Percentiles rank a stretch among this genome's conserved stretches.
Evolutionary conservation across 2,329 filamentous ascomycete genomes (phyloP).

Genomic region (Colletotrichum brevisporum): DNA sequence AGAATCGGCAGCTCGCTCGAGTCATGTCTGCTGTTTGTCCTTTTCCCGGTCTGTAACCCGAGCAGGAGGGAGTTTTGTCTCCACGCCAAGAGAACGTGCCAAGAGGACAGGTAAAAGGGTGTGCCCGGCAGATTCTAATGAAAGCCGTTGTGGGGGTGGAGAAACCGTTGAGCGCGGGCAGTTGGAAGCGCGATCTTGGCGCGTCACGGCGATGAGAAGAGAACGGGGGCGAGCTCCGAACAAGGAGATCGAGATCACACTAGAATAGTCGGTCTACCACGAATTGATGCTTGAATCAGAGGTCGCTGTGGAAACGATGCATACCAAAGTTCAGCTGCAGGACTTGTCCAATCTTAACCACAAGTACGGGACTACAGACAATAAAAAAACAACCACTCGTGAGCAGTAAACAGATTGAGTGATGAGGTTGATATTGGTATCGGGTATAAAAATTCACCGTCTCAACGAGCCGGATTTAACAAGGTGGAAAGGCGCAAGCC

Average conservation of each 20-base stretch:
- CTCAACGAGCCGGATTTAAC: background rate
- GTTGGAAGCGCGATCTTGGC: slow-evolving; percentile 32
- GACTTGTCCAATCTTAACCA: no score
- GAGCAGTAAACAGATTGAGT: background rate
- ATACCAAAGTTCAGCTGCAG: no score
- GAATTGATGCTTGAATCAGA: no score
- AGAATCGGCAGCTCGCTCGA: background rate
- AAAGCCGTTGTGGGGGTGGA: slow-evolving; percentile 3
- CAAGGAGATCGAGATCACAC: slow-evolving; percentile 1
- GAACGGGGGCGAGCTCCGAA: background rate
- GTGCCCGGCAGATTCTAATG: background rate
- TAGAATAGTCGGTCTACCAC: no score
- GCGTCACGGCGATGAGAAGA: background rate
- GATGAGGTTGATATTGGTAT: slow-evolving; percentile 7
- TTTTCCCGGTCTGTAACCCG: background rate
- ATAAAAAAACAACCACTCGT: background rate
- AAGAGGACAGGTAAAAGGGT: background rate
- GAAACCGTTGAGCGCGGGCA: slow-evolving; percentile 2
- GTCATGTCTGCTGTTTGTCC: background rate
- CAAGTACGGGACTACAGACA: no score
- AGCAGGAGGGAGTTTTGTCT: background rate
- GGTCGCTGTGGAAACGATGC: no score
- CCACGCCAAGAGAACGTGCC: slow-evolving; percentile 9
- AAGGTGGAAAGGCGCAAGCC: background rate
- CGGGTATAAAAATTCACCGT: background rate